Evolutionary conservation across 129 eudicot genomes (phyloP).

Genomic region (Ambrosia trifida): DNA sequence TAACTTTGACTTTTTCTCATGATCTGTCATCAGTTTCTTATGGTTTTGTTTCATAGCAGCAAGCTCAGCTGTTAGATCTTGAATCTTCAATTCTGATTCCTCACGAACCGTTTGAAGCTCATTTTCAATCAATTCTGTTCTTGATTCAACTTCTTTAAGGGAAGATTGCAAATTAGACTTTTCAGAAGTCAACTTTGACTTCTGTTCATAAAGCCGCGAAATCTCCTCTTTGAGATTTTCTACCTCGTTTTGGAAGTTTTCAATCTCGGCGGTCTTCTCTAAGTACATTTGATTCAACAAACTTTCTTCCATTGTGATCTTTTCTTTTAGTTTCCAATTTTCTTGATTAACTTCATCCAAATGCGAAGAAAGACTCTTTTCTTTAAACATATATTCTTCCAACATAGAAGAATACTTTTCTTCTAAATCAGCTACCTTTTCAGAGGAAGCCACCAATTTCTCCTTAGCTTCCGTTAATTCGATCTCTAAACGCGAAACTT

Average conservation of each 20-base stretch:
- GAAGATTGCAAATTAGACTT: conserved; percentile 46
- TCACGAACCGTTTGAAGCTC: conserved; percentile 42
- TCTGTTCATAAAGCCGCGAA: conserved; percentile 41
- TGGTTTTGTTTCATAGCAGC: conserved; percentile 38
- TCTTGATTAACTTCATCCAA: conserved; percentile 61
- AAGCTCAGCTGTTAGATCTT: conserved; percentile 45
- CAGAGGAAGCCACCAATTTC: conserved; percentile 38
- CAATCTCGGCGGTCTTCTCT: conserved; percentile 59
- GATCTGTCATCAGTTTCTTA: conserved; percentile 42
- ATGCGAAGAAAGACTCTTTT: conserved; percentile 54
- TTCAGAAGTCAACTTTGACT: conserved; percentile 46
- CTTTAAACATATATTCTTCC: conserved; percentile 50
- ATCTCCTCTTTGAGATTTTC: conserved; percentile 50
- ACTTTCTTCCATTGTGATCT: conserved; percentile 46
- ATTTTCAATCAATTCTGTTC: conserved; percentile 34
- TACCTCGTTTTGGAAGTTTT: conserved; percentile 48
- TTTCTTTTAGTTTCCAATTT: conserved; percentile 52
- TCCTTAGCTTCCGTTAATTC: conserved; percentile 44
- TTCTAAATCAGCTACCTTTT: conserved; percentile 45
- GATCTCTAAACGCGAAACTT: conserved; percentile 40
- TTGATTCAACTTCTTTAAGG: conserved; percentile 41
- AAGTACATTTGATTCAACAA: conserved; percentile 50
- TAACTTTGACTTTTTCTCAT: conserved; percentile 48
- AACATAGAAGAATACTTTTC: conserved; percentile 43
- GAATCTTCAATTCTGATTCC: conserved; percentile 46